Base-by-base conservation (phyloP, 768 basidiomycete species). In the Panellus pusillus region DNA sequence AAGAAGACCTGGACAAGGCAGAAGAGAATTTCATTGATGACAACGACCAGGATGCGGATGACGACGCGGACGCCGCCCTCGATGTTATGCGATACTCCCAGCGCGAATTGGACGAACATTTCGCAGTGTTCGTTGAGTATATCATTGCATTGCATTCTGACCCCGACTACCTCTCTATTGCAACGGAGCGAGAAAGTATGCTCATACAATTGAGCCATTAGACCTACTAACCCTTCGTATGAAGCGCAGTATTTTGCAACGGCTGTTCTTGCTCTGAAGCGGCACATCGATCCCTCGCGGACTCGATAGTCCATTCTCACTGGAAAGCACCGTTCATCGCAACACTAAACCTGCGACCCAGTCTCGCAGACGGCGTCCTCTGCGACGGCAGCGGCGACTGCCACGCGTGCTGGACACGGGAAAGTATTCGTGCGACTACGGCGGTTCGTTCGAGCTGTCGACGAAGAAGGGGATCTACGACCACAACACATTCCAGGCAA, bases 261-360 rank as follows among this genome's bases (percentile, higher is more conserved):
- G 17, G 59, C 59, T 7, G 52, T 61, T 17, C 47, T 24, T 9
- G 50, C 59, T 12, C 40, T 61, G 13, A 37, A 40, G 4, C 51
- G 50, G 1, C 51, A 50, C 24, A 43, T 56, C 42, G 55, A 57
- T n/a, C 52, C 6, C 59, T 61, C 39, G 54, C 59, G 4, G 59
- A 61, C 32, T 49, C 55, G 15, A 56, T 61, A 44, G 39, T 41
- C 9, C 47, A 42, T 4, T 56, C 59, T 8, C 50, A 42, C 19
- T 61, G 59, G 59, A 61, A 61, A 44, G 59, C 59, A 19, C 59
- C 59, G 8, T 61, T 56, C 20, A 56, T 56, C 8, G 50, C 50
- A 18, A 61, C 59, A 3, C 19, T 61, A 18, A 46, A 61, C 17
- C 52, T 61, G 19, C 54, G 59, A 12, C 59, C 59, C 6, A 6